Conservation (phyloP, 1,284 basidiomycete species). For the Hymenochaete sp. region DNA sequence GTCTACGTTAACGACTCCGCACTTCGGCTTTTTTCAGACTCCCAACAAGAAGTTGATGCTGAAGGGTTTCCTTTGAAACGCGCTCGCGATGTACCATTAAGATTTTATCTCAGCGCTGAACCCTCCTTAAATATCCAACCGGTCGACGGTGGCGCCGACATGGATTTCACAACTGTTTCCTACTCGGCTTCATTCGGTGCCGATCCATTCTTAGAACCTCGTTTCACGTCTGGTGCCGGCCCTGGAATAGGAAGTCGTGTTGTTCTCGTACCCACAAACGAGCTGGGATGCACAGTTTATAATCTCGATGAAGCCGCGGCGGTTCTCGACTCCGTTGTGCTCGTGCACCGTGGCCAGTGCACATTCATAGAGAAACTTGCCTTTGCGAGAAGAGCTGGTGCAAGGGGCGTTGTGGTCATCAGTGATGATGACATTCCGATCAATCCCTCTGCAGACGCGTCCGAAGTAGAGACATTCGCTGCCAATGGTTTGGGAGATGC, state of each 20-base stretch:
- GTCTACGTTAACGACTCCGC: slow-evolving; percentile 75
- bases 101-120: slow-evolving; percentile 49
- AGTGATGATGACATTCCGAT: slow-evolving; percentile 50
- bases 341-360: slow-evolving; percentile 65
- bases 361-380: slow-evolving; percentile 76
- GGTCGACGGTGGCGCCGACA: slow-evolving; percentile 32
- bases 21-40: neutral
- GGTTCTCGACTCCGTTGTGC: slow-evolving; percentile 38
- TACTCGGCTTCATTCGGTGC: slow-evolving; percentile 67
- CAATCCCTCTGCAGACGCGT: slow-evolving; percentile 58
- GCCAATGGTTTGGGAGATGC: slow-evolving; percentile 32
- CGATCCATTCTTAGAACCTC: slow-evolving; percentile 35
- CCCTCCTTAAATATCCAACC: slow-evolving; percentile 32
- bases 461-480: slow-evolving; percentile 27
- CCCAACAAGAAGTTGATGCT: slow-evolving; percentile 33
- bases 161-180: slow-evolving; percentile 46
- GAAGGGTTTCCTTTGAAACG: slow-evolving; percentile 22
- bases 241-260: slow-evolving; percentile 40
- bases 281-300: slow-evolving; percentile 53
- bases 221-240: slow-evolving; percentile 38
- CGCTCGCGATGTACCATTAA: slow-evolving; percentile 43
- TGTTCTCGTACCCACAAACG: slow-evolving; percentile 41
- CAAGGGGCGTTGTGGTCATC: slow-evolving; percentile 66
- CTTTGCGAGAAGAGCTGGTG: slow-evolving; percentile 54
- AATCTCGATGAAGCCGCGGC: slow-evolving; percentile 28